These are phyloP conservation scores for Gracilariopsis chorda DNA, from an alignment of 23 red algal genomes.

Conservation along the genomic window DNA sequence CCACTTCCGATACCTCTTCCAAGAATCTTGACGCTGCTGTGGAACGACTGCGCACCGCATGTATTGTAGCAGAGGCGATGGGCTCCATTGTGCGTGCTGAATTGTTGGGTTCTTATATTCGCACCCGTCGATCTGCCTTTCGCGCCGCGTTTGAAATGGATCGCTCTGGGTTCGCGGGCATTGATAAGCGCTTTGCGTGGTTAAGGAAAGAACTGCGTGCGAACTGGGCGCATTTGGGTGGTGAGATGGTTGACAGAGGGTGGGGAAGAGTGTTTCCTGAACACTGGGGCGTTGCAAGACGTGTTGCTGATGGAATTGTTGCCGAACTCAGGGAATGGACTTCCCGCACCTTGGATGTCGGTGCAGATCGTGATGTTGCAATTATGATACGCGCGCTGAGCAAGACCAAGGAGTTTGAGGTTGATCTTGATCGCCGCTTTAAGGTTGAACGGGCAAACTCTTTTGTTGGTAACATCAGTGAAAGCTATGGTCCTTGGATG, in stretches of 20 bases:
- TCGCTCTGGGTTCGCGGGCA: conserved; percentile 3
- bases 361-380: conserved; percentile 78
- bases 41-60: conserved; percentile 31
- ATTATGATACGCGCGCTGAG: conserved; percentile 80
- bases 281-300: conserved; percentile 70
- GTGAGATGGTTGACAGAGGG: conserved; percentile 59
- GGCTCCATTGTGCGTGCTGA: conserved; percentile 38
- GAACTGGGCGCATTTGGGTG: conserved; percentile 57
- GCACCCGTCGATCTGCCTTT: conserved; percentile 39
- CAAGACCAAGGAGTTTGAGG: conserved; percentile 83
- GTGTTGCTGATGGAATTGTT: conserved; percentile 56
- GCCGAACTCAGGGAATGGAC: conserved; percentile 46
- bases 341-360: conserved; percentile 45
- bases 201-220: conserved; percentile 78
- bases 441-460: background rate
- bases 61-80: conserved; percentile 46
- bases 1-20: background rate
- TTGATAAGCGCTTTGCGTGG: conserved; percentile 81
- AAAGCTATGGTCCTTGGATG: conserved; percentile 88
- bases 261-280: conserved; percentile 82
- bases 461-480: conserved; percentile 77
- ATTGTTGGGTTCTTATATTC: conserved; percentile 41
- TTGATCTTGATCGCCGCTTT: conserved; percentile 82
- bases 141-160: conserved; percentile 74
- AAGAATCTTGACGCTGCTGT: conserved; percentile 43